Base-by-base conservation (phyloP, 306 rosid species). In the Amphicarpaea edgeworthii region DNA sequence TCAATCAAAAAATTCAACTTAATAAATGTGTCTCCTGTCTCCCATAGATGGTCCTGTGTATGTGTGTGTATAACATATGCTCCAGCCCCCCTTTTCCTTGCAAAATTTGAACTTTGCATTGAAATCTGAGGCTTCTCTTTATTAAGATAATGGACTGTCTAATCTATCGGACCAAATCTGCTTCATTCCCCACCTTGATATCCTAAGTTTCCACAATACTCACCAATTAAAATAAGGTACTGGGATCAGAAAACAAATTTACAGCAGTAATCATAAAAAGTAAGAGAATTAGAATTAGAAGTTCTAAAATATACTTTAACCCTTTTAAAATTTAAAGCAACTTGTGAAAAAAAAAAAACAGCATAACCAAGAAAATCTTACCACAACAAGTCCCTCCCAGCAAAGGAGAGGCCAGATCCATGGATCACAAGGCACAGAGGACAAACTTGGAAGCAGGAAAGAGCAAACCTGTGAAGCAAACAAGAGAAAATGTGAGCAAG, bases 161-260 rank as follows among this genome's bases (percentile, higher is more conserved):
- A 54, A 32, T 72, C 65, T 15, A 76, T 84, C 87, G 96, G 91
- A 90, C 96, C 96, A 41, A 70, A 67, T 59, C 10, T 59, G 91
- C 88, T 87, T 83, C 91, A 87, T 89, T 80, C 90, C 90, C 82
- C n/a, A n/a, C n/a, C n/a, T n/a, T n/a, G n/a, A n/a, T n/a, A n/a
- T n/a, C n/a, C n/a, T n/a, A n/a, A n/a, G n/a, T n/a, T n/a, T n/a
- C n/a, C n/a, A n/a, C n/a, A n/a, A n/a, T n/a, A n/a, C n/a, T n/a
- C n/a, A n/a, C n/a, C n/a, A n/a, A n/a, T n/a, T n/a, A n/a, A n/a
- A n/a, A n/a, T n/a, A n/a, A n/a, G n/a, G n/a, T n/a, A n/a, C n/a
- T n/a, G n/a, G n/a, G n/a, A n/a, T n/a, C n/a, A n/a, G n/a, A n/a
- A n/a, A n/a, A n/a, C n/a, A n/a, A n/a, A n/a, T n/a, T n/a, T n/a